Base-by-base conservation (phyloP, 164 flowering plant species). In the Pachysandra terminalis region DNA sequence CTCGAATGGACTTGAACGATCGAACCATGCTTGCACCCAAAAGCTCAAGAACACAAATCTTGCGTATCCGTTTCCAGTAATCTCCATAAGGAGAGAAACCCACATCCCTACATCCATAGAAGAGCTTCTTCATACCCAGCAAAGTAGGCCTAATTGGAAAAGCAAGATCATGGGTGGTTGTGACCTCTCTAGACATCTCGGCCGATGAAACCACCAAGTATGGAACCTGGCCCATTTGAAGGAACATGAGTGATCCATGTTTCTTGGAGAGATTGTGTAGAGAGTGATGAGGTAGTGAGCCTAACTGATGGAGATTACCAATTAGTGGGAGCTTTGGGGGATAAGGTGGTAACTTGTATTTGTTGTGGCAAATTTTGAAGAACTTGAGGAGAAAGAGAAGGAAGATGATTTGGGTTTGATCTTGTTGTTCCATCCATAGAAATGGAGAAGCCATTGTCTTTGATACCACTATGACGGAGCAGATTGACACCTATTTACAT, bases 91-190 rank as follows among this genome's bases (percentile, higher is more conserved):
- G 60, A 4, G 72, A 35, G 22, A 69, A 63, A 0, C 13, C 40
- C 15, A 63, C 17, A 23, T 62, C 61, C 25, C 16, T 61, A 26
- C 40, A 15, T 4, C 61, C 45, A 40, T 53, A 69, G 5, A 37
- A 5, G 12, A 62, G 48, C n/a, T 24, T 23, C n/a, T 40, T 41
- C 26, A 19, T 32, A 8, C 55, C 53, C 16, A 21, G 5, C 9
- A 22, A 61, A n/a, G 48, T 22, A 2, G 65, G 59, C 41, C 71
- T 41, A 28, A 37, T 61, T 23, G 70, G 26, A 59, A 68, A 68
- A 49, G 27, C 32, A 22, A 59, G 59, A 23, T 68, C 69, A 23
- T 71, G 59, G 65, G 66, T 61, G 13, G 51, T 71, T 56, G 61
- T 53, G 59, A 66, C 28, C 59, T 71, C 69, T 22, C 52, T 23